A percentile compares a stretch with the other conserved stretches of the same genome.
phyloP scores from a whole-genome alignment of 2,329 filamentous ascomycete genomes.

The Xylariomycetidae sp. region DNA sequence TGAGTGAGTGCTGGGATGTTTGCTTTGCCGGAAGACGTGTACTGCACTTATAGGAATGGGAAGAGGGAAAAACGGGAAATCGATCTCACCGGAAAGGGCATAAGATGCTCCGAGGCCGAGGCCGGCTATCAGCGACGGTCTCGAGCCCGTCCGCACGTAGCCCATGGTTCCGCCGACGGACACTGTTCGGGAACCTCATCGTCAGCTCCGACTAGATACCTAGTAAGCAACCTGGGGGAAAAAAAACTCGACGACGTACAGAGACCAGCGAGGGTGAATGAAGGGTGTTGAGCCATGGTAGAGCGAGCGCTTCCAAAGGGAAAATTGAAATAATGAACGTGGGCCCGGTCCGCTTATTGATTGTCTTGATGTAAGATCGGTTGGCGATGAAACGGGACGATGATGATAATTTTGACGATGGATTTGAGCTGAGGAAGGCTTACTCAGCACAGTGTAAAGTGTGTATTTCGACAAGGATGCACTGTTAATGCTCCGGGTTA shows the following conservation, averaged over 20 bases:
- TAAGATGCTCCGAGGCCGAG: slow-evolving; percentile 28
- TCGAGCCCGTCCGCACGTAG: slow-evolving; percentile 25
- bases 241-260: slow-evolving; percentile 24
- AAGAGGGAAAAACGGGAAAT: neutral
- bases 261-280: slow-evolving; percentile 35
- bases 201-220: slow-evolving; percentile 1
- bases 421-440: too few species aligned
- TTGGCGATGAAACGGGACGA: too few species aligned
- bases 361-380: too few species aligned
- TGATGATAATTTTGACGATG: too few species aligned
- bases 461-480: too few species aligned
- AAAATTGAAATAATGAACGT: too few species aligned
- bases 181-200: slow-evolving; percentile 16
- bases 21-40: too few species aligned
- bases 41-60: neutral
- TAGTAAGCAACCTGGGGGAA: neutral
- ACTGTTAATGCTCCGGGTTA: too few species aligned
- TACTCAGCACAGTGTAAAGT: too few species aligned
- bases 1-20: too few species aligned
- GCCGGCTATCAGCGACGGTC: slow-evolving; percentile 29
- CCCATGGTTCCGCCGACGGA: slow-evolving; percentile 29
- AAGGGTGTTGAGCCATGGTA: slow-evolving; percentile 36
- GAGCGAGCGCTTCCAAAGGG: too few species aligned
- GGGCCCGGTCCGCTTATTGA: too few species aligned
- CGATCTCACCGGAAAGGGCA: slow-evolving; percentile 23